Evolutionary conservation across 805 yeast species (phyloP), one percentile per base, ranked within the genome.

Genomic region (Kuraishia molischiana): DNA sequence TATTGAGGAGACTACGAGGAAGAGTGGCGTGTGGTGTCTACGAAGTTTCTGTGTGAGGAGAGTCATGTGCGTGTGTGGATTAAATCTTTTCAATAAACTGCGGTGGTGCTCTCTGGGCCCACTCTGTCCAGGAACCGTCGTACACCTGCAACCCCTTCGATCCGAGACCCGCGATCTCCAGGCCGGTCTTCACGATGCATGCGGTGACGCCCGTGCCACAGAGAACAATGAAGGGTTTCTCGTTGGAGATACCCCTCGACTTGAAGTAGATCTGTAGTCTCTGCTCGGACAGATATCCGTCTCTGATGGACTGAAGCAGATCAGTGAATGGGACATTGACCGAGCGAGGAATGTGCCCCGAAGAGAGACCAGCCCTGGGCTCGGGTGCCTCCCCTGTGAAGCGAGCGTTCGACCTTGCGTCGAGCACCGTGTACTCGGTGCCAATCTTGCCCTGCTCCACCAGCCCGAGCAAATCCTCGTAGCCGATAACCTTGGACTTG

Each of bases 131-230:
- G 32, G 85, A 76, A 9, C 95, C 98, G 50, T 92, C 98, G 49
- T 83, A 83, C 18, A 83, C 71, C 29, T 69, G 68, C 11, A 79
- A 62, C 15, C 66, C 69, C 4, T 55, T 56, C 5, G 65, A 53
- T 30, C 62, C 56, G 22, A 65, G 61, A 0, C 76, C 77, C 9
- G 72, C 66, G n/a, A 61, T 51, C 40, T 76, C 78, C 31, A 83
- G 54, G 2, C 95, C 97, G 6, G 81, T 64, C 57, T 84, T 81
- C 34, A 90, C 69, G 30, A 92, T 77, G 44, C 90, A 85, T 1
- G 97, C 97, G 9, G 97, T 80, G 35, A 92, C 97, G 34, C 97
- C 98, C 1, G 97, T 81, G 21, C 97, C 98, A 55, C 98, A 92
- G 85, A 85, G 77, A 29, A 82, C 83, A 36, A 92, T 76, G 15